Evolutionary conservation across 306 rosid species (phyloP), one percentile per base, ranked within the genome.

Genomic region (Vigna trinervia): DNA sequence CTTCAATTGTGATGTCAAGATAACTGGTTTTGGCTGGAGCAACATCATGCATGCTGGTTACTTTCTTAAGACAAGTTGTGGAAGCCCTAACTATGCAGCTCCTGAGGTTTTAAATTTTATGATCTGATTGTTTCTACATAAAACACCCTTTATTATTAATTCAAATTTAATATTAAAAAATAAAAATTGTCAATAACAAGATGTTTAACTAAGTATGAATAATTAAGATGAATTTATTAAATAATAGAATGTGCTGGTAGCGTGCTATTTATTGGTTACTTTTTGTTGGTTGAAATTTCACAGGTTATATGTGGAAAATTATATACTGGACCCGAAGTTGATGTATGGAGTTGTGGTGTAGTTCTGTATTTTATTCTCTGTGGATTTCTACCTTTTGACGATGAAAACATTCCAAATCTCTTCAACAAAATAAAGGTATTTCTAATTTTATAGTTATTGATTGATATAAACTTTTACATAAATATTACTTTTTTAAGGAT

Each of bases 1-100:
- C 84, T 85, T 94, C 69, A 89, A 86, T 68, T 82, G 86, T 62
- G 87, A 89, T 85, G 97, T 92, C 14, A 94, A 94, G 84, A 92
- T 94, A 51, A 91, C 97, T 64, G 98, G 92, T 87, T 94, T 94
- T 84, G 97, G 98, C 63, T 82, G 89, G 59, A 92, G 98, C 90
- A 92, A 88, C 82, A 84, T 94, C 51, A 94, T 94, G 96, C 89
- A 90, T 46, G 98, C 84, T 79, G 98, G 96, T 9, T 96, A 94
- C 82, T 94, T 94, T 83, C 85, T 91, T 8, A 91, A 94, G 85
- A 94, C 97, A 57, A 91, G 97, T 71, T 91, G 94, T 76, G 98
- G 97, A 72, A 94, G 97, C 86, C 89, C 96, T 34, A 89, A 90
- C 75, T 94, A 91, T 85, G 98, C 90, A 75, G 97, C 98, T 48